Evolutionary conservation across 225 moss, liverwort and hornwort genomes (phyloP), one percentile per base, ranked within the genome.

Genomic region (Straminergon stramineum): DNA sequence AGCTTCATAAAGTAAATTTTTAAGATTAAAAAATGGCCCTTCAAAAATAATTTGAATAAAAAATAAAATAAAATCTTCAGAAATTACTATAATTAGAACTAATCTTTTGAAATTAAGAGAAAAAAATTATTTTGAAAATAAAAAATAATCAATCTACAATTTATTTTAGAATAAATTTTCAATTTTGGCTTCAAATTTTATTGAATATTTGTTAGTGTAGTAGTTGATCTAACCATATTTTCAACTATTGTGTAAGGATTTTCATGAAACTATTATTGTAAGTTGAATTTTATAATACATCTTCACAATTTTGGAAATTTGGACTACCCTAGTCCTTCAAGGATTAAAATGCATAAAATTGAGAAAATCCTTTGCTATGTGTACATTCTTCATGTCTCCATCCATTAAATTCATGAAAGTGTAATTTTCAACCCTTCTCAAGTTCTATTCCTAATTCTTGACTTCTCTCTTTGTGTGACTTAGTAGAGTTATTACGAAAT

Each of bases 261-360:
- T 0, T 9, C 9, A 31, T 18, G 11, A 11, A 35, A 9, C 10
- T 37, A 24, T 15, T 24, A 6, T 55, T 56, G 0, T 2, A 15
- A 56, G 2, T 24, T 56, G 15, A 4, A 23, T 15, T 21, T 37
- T 37, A 24, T 16, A 16, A 24, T 24, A 15, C 55, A 15, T 37
- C 23, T 55, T 55, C 1, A 23, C 2, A 24, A 15, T 24, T 78
- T 76, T 35, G 15, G 15, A 55, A 55, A 55, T 53, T 37, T 56
- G 1, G 2, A 56, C 10, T 37, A 24, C 12, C 4, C 6, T 24
- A 37, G 0, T 78, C 4, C 6, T 55, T 15, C 0, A 37, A 5
- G 3, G 21, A 6, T 8, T 13, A 13, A 13, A 0, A 37, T 55
- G 9, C 35, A 5, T 4, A 78, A 55, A 55, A 78, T 23, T 23